Base-by-base conservation (phyloP, 495 filamentous ascomycete species). In the Collariella sp. region DNA sequence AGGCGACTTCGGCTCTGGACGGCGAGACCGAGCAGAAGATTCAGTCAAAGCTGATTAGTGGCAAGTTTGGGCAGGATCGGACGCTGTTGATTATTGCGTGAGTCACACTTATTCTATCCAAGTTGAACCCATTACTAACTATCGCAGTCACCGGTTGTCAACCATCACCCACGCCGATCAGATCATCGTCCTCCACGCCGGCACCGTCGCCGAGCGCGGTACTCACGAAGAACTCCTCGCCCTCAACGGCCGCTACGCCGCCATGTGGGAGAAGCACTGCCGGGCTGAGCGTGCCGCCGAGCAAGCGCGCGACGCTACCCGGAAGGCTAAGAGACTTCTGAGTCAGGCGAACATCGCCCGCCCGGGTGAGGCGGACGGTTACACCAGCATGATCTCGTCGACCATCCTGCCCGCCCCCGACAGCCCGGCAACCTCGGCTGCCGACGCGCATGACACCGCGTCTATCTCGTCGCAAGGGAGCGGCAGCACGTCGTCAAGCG, bases 11-110 rank as follows among this genome's bases (percentile, higher is more conserved):
- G 31, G 93, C 93, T 3, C 77, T 98, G 16, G 93, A 98, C 58
- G 91, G 89, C 1, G 89, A 94, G 60, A 98, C 93, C 2, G 93
- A 98, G 67, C 88, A 96, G 67, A 85, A 96, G 63, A 97, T 98
- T 45, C 93, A 98, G 66, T 76, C 81, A 22, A 89, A 91, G 16
- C 78, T 98, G 11, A 80, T 82, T 31, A 86, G 80, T 80, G 84
- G 80, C 88, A 66, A 66, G 24, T 83, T 98, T 35, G 83, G 86
- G 20, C 74, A 83, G 36, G 89, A 87, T 23, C 87, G 93, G 39
- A 98, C 93, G 2, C 86, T 94, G 59, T 64, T 81, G 44, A 78
- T 79, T 43, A 81, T 81, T 60, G 78, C 78, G 78, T 81, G 71
- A 71, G 76, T 73, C 53, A 4, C 23, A 13, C 23, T n/a, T 10